A percentile compares a stretch with the other conserved stretches of the same genome.
phyloP scores from a whole-genome alignment of 768 basidiomycete genomes.

The Tricholoma saponaceum region DNA sequence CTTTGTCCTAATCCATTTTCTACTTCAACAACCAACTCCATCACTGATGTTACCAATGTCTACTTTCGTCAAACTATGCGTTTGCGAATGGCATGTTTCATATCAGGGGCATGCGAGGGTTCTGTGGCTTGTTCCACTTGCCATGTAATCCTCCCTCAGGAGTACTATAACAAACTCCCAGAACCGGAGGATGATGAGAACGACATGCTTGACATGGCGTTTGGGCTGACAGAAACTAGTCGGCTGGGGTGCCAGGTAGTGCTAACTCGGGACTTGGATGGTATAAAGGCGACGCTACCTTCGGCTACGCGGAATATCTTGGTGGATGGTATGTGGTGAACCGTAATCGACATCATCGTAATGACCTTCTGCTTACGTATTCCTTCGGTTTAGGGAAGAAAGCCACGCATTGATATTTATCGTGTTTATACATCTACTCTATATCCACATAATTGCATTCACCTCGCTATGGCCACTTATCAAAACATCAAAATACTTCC shows the following conservation, averaged over 20 bases:
- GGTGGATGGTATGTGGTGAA: conserved; percentile 71
- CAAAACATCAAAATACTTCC: no score
- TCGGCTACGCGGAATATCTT: conserved; percentile 97
- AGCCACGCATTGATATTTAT: background rate
- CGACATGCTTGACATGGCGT: conserved; percentile 97
- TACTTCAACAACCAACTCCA: no score
- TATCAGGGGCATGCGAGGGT: conserved; percentile 90
- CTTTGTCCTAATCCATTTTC: background rate
- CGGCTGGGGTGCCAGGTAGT: conserved; percentile 74
- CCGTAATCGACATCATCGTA: background rate
- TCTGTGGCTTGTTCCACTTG: conserved; percentile 98
- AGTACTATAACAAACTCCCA: conserved; percentile 81
- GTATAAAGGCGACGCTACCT: conserved; percentile 80
- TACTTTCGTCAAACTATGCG: no score
- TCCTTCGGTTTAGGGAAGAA: background rate
- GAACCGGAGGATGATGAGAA: conserved; percentile 99
- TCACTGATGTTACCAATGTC: no score
- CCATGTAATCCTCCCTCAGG: conserved; percentile 81
- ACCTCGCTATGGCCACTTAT: background rate
- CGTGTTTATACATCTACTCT: background rate
- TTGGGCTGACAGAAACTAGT: conserved; percentile 93
- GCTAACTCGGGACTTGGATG: conserved; percentile 79
- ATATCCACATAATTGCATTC: background rate
- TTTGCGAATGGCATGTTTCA: background rate
- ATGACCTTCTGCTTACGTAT: background rate